These are phyloP conservation scores for Sarocladium oryzae DNA, from an alignment of 2,329 filamentous ascomycete genomes.

Conservation along the genomic window DNA sequence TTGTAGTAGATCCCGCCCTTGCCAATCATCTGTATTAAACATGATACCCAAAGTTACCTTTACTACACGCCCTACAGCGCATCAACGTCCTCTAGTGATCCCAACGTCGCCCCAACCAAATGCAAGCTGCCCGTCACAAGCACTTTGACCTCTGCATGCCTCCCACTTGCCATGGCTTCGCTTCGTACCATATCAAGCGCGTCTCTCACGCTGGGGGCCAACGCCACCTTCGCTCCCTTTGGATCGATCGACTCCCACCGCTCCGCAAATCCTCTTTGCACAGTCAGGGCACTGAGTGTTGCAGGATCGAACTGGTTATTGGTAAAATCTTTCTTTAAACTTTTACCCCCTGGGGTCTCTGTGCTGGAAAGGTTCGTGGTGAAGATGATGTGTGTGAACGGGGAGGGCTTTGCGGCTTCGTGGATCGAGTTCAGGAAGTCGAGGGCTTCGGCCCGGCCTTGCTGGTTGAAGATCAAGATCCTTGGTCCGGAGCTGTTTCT, in stretches of 20 bases:
- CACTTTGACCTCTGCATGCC: slow-evolving; percentile 29
- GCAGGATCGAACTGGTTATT: slow-evolving; percentile 47
- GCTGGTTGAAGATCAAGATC: slow-evolving; percentile 84
- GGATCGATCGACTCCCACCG: slow-evolving; percentile 44
- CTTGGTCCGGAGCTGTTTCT: slow-evolving; percentile 31
- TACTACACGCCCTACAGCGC: slow-evolving; percentile 27
- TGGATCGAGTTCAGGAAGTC: slow-evolving; percentile 46
- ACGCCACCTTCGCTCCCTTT: slow-evolving; percentile 31
- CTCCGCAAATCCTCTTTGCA: slow-evolving; percentile 46
- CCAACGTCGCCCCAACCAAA: slow-evolving; percentile 50
- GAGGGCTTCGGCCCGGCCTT: slow-evolving; percentile 48
- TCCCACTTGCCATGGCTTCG: slow-evolving; percentile 14
- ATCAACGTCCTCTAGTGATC: slow-evolving; percentile 41
- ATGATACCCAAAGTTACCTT: too few species aligned
- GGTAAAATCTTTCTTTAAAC: slow-evolving; percentile 52
- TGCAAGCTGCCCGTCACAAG: slow-evolving; percentile 59
- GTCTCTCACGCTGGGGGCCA: slow-evolving; percentile 48
- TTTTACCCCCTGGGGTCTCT: slow-evolving; percentile 32
- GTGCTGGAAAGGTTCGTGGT: slow-evolving; percentile 62
- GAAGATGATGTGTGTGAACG: slow-evolving; percentile 72
- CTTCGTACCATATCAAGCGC: slow-evolving; percentile 31
- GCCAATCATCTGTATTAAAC: too few species aligned
- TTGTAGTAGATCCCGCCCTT: slow-evolving; percentile 17
- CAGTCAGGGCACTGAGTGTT: slow-evolving; percentile 44
- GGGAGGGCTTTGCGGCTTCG: slow-evolving; percentile 25